These are phyloP conservation scores for Aphanomyces stellatus DNA, from an alignment of 352 stramenopile species.

Conservation along the genomic window DNA sequence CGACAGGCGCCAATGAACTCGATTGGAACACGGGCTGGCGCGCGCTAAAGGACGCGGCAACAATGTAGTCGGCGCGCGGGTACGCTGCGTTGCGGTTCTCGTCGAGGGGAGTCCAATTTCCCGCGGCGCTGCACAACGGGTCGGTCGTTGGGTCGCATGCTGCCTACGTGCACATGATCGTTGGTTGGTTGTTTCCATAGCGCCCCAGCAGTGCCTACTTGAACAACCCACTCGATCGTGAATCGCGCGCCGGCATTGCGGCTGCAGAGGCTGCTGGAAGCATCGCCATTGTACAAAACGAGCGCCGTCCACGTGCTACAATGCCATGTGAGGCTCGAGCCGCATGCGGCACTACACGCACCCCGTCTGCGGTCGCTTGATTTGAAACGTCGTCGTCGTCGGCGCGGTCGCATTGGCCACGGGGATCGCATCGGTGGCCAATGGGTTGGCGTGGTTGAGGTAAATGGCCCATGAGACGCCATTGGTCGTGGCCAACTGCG, in stretches of 20 bases:
- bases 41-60: not conserved
- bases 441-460: not conserved
- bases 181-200: not conserved
- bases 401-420: not conserved
- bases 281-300: not conserved
- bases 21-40: not conserved
- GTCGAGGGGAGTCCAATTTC: not conserved
- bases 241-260: not conserved
- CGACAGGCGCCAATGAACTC: not conserved
- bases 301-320: not conserved
- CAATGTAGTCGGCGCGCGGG: not conserved
- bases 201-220: too few relatives aligned
- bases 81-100: not conserved
- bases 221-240: not conserved
- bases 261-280: too few relatives aligned
- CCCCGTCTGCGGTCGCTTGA: not conserved
- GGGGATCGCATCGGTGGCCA: not conserved
- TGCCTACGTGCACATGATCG: not conserved
- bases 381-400: not conserved
- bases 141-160: not conserved
- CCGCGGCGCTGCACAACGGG: not conserved
- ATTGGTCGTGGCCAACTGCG: not conserved
- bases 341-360: too few relatives aligned
- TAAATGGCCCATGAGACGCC: slow-evolving; percentile 2
- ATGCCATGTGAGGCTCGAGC: too few relatives aligned